A percentile compares a stretch with the other conserved stretches of the same genome.
These are phyloP conservation scores for Ceriops decandra DNA, from an alignment of 345 rosid genomes.

Conservation along the genomic window DNA sequence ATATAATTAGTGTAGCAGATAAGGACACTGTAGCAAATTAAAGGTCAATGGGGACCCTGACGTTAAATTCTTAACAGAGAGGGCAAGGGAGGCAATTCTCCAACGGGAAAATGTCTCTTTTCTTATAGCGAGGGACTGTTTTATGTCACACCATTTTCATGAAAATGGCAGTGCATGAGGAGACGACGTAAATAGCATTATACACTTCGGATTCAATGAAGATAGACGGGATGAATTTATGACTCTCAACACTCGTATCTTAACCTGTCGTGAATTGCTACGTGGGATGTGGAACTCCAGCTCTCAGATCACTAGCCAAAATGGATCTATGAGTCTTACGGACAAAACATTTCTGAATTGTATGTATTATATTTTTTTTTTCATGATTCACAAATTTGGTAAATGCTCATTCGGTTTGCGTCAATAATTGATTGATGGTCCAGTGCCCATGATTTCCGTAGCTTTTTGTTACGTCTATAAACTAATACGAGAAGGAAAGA, in stretches of 20 bases:
- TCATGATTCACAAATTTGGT: background rate
- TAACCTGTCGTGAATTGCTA: conserved; percentile 13
- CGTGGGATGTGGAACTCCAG: background rate
- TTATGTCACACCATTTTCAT: background rate
- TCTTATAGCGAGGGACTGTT: background rate
- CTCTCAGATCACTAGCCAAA: conserved; percentile 4
- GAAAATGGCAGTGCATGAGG: conserved; percentile 12
- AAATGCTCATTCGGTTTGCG: background rate
- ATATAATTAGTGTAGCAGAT: conserved; percentile 1
- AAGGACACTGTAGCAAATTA: conserved; percentile 3
- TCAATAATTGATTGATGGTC: background rate
- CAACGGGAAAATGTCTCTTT: background rate
- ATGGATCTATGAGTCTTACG: background rate
- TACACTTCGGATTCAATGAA: conserved; percentile 14
- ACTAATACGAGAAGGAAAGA: background rate
- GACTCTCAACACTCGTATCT: conserved; percentile 10
- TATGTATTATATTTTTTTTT: background rate
- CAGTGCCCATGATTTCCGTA: background rate
- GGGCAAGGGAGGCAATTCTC: conserved; percentile 5
- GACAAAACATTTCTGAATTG: background rate
- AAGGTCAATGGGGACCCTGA: conserved; percentile 16
- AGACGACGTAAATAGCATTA: background rate
- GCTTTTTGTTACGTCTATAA: background rate
- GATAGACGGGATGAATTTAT: conserved; percentile 9
- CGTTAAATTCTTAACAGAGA: conserved; percentile 4